Base-by-base conservation (phyloP, 139 green algal genomes). In the Pleodorina starrii region DNA sequence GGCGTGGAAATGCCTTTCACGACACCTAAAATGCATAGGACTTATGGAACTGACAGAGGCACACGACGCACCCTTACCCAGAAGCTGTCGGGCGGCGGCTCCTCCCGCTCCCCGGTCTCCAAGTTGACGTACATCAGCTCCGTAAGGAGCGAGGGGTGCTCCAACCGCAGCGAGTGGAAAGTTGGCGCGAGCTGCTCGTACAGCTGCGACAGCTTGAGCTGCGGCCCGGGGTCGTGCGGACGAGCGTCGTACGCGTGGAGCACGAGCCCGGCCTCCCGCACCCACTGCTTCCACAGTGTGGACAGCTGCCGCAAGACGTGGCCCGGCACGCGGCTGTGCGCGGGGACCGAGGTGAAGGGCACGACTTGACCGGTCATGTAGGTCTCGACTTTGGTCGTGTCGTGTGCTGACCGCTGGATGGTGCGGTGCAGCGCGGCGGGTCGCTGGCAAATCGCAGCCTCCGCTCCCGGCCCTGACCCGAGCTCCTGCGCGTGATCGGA, bases 181-280 rank as follows among this genome's bases (percentile, higher is more conserved):
- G 17, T 69, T 1, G 25, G 27, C 38, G 29, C n/a, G 38, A 75
- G 38, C 36, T 44, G 7, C 29, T 77, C 60, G 43, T 38, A 32
- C 43, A 77, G 42, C 32, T 32, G 29, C 1, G 43, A 29, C 16
- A 46, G 16, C 23, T 35, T 46, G 5, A 50, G 16, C 25, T 50
- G 5, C 32, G 63, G 63, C 2, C 82, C 32, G 2, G 43, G 46
- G 23, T 88, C 43, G 35, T 88, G 44, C 68, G 82, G 82, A 0
- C 82, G 82, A 11, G 82, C 82, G 25, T 88, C 82, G 66, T 69
- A 48, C 6, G 44, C 32, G n/a, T 79, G 44, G 6, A 80, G 66
- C 32, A 54, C 16, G 42, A 88, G 82, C 6, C 44, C 63, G 1
- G 44, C 43, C 63, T 80, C 66, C 1, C 82, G 66, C 16, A 88